Evolutionary conservation across 305 asterid genomes (phyloP).

Genomic region (Ilex paraguariensis): DNA sequence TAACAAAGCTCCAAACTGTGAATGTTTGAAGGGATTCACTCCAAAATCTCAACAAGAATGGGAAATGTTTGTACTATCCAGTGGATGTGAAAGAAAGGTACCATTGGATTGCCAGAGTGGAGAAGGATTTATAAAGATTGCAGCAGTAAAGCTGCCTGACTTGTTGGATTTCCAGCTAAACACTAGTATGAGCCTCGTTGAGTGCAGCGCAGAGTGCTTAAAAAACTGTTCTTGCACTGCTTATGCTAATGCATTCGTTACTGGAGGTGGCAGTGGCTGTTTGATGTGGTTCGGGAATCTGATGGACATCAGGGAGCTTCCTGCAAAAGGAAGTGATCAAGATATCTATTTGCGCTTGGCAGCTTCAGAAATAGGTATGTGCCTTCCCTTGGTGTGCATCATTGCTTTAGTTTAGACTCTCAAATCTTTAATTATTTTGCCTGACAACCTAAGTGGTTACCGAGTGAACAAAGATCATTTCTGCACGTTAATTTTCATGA

Average conservation of each 20-base stretch:
- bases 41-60: conserved; percentile 13
- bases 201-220: conserved; percentile 20
- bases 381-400: no score
- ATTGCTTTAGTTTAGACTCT: no score
- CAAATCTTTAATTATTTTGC: no score
- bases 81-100: conserved; percentile 18
- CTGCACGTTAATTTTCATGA: no score
- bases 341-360: conserved; percentile 22
- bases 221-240: conserved; percentile 24
- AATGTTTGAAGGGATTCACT: conserved; percentile 15
- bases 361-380: conserved; percentile 13
- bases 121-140: conserved; percentile 10
- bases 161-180: conserved; percentile 3
- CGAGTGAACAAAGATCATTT: no score
- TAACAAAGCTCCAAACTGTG: conserved; percentile 23
- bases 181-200: conserved; percentile 11
- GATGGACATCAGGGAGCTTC: conserved; percentile 14
- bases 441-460: no score
- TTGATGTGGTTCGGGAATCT: conserved; percentile 20
- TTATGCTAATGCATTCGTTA: conserved; percentile 12
- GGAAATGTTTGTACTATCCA: conserved; percentile 12
- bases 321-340: conserved; percentile 5
- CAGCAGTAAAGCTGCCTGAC: conserved; percentile 21
- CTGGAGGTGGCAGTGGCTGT: conserved; percentile 11
- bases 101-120: conserved; percentile 15